Base-by-base conservation (phyloP, 2,329 filamentous ascomycete genomes). In the Pyrenophora seminiperda region DNA sequence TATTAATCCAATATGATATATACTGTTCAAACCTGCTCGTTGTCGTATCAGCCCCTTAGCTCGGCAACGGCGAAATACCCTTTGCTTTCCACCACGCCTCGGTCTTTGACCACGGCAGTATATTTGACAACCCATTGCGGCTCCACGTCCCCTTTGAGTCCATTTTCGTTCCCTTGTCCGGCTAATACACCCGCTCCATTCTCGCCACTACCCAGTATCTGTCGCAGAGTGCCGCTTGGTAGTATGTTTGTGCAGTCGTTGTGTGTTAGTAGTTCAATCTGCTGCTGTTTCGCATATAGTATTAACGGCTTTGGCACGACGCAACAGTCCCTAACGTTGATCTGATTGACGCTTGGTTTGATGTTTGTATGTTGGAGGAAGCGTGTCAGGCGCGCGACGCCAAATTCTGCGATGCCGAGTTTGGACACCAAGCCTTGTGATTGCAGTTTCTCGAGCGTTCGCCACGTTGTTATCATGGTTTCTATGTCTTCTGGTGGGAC, bases 81-180 rank as follows among this genome's bases (percentile, higher is more conserved):
- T 79, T 97, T 99, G 71, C 94, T 96, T 79, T 99, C 94, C 59
- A 99, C 93, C 7, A 99, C 94, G 11, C 94, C 94, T 45, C 94
- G 82, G 71, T 97, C 89, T 72, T 89, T 89, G 32, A 97, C 90
- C 50, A 97, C 93, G 1, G 94, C 94, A 30, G 93, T 97, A 72
- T 99, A 99, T 72, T 97, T 96, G 61, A 93, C 88, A 20, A 97
- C 94, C 93, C 94, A 99, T 70, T 93, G 86, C 20, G 94, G 92
- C 50, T 84, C 83, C 40, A 97, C 81, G 58, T 96, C 86, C 4
- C 91, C 92, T 60, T 82, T 80, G 49, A 96, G 77, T 0, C 89
- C 88, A 7, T 77, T 73, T 14, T 73, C 76, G 65, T 67, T 74
- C 1, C 65, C 73, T 11, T 80, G 77, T n/a, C 84, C 83, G 4